These are phyloP conservation scores for Poa pratensis DNA, from an alignment of 176 grass and related monocot genomes.

Conservation along the genomic window DNA sequence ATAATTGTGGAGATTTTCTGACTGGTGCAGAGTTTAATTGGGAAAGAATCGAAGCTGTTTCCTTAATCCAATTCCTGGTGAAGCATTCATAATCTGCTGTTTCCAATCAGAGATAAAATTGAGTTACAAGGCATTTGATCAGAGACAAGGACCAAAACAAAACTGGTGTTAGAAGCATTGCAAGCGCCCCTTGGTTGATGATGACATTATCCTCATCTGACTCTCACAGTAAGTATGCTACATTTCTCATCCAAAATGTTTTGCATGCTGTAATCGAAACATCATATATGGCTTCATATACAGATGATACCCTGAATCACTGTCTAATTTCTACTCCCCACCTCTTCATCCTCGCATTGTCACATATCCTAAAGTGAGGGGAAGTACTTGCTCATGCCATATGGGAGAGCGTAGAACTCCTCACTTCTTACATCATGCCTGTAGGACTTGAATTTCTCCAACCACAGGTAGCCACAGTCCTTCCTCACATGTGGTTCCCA, in stretches of 20 bases:
- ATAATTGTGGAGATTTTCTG: neutral
- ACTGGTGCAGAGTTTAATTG: neutral
- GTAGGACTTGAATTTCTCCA: constrained; percentile 78
- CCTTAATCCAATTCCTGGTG: neutral
- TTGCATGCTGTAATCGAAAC: constrained; percentile 33
- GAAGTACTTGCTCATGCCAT: constrained; percentile 86
- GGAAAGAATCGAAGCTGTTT: neutral
- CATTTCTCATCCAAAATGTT: constrained; percentile 17
- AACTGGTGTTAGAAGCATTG: neutral
- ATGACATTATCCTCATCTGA: constrained; percentile 5
- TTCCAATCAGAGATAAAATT: neutral
- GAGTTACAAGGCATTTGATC: neutral
- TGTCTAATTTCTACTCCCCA: constrained; percentile 8
- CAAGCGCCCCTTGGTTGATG: neutral
- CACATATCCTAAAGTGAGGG: constrained; percentile 61
- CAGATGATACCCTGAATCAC: constrained; percentile 4
- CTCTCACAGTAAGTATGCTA: constrained; percentile 4
- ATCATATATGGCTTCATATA: constrained; percentile 26
- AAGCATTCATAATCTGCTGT: neutral
- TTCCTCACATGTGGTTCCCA: constrained; percentile 59
- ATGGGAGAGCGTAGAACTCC: constrained; percentile 91
- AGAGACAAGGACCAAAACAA: constrained; percentile 4
- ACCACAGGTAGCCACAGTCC: constrained; percentile 84
- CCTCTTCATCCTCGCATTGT: neutral
- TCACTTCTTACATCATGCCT: constrained; percentile 66